Evolutionary conservation across 208 protist species (phyloP).

Genomic region (Vickermania ingenoplastis): DNA sequence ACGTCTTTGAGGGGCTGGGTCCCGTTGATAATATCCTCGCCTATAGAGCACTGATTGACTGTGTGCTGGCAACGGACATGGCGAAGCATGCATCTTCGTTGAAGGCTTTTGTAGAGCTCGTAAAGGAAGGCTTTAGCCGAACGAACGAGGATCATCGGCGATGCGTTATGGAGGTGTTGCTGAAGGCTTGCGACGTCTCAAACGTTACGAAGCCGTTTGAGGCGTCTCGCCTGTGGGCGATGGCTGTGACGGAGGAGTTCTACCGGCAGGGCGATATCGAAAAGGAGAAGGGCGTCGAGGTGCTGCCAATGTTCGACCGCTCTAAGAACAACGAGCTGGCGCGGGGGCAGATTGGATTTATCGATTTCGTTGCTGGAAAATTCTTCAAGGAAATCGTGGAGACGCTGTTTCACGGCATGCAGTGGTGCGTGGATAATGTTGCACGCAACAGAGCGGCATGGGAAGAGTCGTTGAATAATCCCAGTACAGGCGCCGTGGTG

Average conservation of each 20-base stretch:
- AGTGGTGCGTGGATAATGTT: slow-evolving; percentile 72
- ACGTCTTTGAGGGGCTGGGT: slow-evolving; percentile 63
- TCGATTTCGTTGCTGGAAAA: slow-evolving; percentile 73
- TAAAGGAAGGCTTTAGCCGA: slow-evolving; percentile 17
- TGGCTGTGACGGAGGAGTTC: slow-evolving; percentile 84
- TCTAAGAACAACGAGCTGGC: slow-evolving; percentile 76
- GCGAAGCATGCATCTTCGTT: slow-evolving; percentile 46
- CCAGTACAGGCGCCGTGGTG: too few species aligned
- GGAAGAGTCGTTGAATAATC: slow-evolving; percentile 34
- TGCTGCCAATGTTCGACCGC: slow-evolving; percentile 80
- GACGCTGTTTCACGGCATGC: slow-evolving; percentile 46
- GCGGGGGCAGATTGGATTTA: slow-evolving; percentile 77
- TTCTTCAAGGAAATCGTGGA: slow-evolving; percentile 67
- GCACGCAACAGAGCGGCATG: slow-evolving; percentile 45
- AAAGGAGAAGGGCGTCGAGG: slow-evolving; percentile 74
- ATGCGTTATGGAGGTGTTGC: slow-evolving; percentile 58
- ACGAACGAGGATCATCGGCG: slow-evolving; percentile 17
- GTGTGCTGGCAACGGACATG: slow-evolving; percentile 82
- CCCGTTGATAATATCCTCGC: slow-evolving; percentile 41
- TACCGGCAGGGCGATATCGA: slow-evolving; percentile 83
- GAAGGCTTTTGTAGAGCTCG: slow-evolving; percentile 16
- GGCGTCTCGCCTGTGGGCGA: slow-evolving; percentile 67
- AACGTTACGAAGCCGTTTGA: slow-evolving; percentile 84
- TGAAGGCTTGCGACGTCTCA: slow-evolving; percentile 77
- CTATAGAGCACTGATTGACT: slow-evolving; percentile 70